Conservation (phyloP, 2,329 filamentous ascomycete species). For the Cercospora nicotianae region DNA sequence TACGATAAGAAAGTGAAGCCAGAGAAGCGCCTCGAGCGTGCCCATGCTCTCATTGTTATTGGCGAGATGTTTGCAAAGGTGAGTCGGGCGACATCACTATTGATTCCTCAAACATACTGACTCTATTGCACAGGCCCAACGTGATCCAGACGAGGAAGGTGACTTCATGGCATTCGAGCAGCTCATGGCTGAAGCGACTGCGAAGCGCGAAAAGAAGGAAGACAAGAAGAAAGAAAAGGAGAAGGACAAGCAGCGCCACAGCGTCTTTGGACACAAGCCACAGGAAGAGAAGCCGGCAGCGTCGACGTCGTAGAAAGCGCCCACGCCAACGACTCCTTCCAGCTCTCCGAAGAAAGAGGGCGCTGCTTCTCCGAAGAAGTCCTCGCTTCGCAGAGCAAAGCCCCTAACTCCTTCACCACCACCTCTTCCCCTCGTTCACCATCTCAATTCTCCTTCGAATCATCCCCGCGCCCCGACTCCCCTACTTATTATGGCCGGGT, state of each 20-base stretch:
- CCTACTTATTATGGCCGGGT: background rate
- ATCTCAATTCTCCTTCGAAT: slow-evolving; percentile 2
- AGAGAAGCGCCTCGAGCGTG: slow-evolving; percentile 84
- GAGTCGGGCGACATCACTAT: slow-evolving; percentile 36
- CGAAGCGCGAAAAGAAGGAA: slow-evolving; percentile 84
- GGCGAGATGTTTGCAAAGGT: slow-evolving; percentile 90
- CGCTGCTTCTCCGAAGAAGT: background rate
- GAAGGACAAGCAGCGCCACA: slow-evolving; percentile 18
- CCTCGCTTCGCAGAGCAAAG: background rate
- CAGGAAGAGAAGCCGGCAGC: slow-evolving; percentile 22
- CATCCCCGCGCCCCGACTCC: background rate
- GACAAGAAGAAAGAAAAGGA: slow-evolving; percentile 65
- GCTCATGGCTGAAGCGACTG: slow-evolving; percentile 91
- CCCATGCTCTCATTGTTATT: slow-evolving; percentile 82
- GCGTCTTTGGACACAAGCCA: slow-evolving; percentile 18
- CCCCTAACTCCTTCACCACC: background rate
- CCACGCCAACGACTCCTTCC: slow-evolving; percentile 5
- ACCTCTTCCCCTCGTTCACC: background rate
- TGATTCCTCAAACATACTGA: background rate
- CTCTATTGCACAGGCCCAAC: slow-evolving; percentile 63
- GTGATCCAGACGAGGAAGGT: slow-evolving; percentile 92
- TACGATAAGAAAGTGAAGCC: slow-evolving; percentile 76
- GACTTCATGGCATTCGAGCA: slow-evolving; percentile 99
- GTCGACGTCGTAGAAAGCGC: slow-evolving; percentile 11
- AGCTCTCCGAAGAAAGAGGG: background rate